These are phyloP conservation scores for Strigomonas oncopelti DNA, from an alignment of 208 protist genomes.

Conservation along the genomic window DNA sequence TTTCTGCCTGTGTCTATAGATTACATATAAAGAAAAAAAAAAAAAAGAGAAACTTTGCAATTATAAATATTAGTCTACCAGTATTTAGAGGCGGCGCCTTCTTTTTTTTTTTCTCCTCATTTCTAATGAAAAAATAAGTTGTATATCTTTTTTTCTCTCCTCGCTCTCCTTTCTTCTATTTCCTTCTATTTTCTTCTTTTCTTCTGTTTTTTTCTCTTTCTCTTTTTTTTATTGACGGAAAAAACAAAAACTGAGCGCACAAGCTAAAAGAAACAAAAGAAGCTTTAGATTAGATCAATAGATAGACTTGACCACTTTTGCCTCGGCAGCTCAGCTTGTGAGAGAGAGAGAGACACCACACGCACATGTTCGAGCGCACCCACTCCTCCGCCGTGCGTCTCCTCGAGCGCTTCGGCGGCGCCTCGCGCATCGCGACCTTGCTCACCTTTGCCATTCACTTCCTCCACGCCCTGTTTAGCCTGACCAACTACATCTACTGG, in stretches of 20 bases:
- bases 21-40: slow-evolving; percentile 4
- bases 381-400: neutral
- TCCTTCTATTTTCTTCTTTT: neutral
- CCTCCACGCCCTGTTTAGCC: slow-evolving; percentile 65
- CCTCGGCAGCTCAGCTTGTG: too few species aligned
- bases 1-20: slow-evolving; percentile 5
- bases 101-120: too few species aligned
- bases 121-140: neutral
- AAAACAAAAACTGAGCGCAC: neutral
- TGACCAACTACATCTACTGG: slow-evolving; percentile 69
- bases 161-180: neutral
- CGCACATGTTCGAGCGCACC: too few species aligned
- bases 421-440: slow-evolving; percentile 54
- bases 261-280: neutral
- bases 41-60: neutral
- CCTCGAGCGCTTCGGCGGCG: slow-evolving; percentile 62
- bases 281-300: neutral
- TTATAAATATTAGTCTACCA: too few species aligned
- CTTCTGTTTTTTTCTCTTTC: neutral
- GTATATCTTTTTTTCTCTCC: neutral
- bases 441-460: slow-evolving; percentile 83
- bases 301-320: too few species aligned
- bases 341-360: too few species aligned
- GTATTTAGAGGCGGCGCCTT: too few species aligned
- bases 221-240: neutral